Base-by-base conservation (phyloP, 441 rosid genomes). In the Aleurites moluccanus region DNA sequence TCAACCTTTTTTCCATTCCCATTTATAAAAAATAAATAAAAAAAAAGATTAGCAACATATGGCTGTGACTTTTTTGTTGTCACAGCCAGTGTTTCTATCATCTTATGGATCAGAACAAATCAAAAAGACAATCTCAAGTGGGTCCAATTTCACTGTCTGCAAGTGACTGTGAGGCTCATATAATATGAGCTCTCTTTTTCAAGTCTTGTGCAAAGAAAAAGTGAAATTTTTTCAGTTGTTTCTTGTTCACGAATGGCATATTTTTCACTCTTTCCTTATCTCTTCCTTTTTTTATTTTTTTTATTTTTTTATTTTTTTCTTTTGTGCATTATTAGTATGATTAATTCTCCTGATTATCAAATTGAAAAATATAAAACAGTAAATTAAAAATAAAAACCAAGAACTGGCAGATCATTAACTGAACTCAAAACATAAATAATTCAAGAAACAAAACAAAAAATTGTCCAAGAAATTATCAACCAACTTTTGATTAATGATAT, bases 131-230 rank as follows among this genome's bases (percentile, higher is more conserved):
- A 23, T 8, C 15, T 28, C 6, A 45, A 42, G 40, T 57, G 64
- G 53, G 73, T 70, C 38, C 52, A 23, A 42, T 20, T 11, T 47
- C 5, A 60, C 1, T n/a, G n/a, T 70, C 30, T 69, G 35, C 7
- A 23, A 59, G 25, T 71, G 42, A 42, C 74, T 42, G 56, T 42
- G 67, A 71, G 16, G 56, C 27, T 70, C 23, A 20, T 35, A n/a
- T n/a, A n/a, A n/a, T n/a, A 28, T 61, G 75, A 62, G 6, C 45
- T 25, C 42, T 35, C n/a, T n/a, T 44, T 72, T 28, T 28, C 75
- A 18, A 16, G 45, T 18, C 25, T 45, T 16, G 67, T 23, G 18
- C 38, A 18, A 15, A 28, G 3, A 25, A 60, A 70, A 64, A 10
- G 16, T 10, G 2, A 38, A 64, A 30, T n/a, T 42, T 33, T 20